Evolutionary conservation across 129 eudicot species (phyloP).

Genomic region (Daucus carota): DNA sequence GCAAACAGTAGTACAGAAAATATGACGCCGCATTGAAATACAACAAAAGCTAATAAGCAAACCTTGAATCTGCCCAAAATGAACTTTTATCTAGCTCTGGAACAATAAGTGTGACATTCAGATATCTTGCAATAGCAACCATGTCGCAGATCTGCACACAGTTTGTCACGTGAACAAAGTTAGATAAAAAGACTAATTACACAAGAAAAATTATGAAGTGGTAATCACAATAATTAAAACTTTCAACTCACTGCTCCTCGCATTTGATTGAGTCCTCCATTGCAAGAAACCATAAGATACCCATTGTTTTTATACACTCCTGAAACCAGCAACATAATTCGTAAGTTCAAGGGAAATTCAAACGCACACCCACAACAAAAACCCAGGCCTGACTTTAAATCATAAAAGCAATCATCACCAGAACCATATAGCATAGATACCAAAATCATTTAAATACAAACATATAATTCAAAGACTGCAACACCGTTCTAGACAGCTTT

Average conservation of each 20-base stretch:
- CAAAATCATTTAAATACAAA: neutral
- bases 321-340: neutral
- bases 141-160: conserved; percentile 10
- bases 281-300: conserved; percentile 18
- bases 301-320: conserved; percentile 15
- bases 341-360: neutral
- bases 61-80: conserved; percentile 15
- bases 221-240: neutral
- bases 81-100: conserved; percentile 12
- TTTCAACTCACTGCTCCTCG: conserved; percentile 13
- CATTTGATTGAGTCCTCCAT: conserved; percentile 20
- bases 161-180: neutral
- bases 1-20: neutral
- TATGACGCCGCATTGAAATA: too few species aligned
- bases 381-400: too few species aligned
- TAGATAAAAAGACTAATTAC: neutral
- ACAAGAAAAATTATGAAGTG: neutral
- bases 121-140: conserved; percentile 14
- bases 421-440: neutral
- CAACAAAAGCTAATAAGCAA: neutral
- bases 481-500: neutral
- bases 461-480: too few species aligned
- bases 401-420: neutral
- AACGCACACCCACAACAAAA: neutral
- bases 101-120: conserved; percentile 9